Conservation (phyloP, 495 filamentous ascomycete species). For the Penicillium paxilli region DNA sequence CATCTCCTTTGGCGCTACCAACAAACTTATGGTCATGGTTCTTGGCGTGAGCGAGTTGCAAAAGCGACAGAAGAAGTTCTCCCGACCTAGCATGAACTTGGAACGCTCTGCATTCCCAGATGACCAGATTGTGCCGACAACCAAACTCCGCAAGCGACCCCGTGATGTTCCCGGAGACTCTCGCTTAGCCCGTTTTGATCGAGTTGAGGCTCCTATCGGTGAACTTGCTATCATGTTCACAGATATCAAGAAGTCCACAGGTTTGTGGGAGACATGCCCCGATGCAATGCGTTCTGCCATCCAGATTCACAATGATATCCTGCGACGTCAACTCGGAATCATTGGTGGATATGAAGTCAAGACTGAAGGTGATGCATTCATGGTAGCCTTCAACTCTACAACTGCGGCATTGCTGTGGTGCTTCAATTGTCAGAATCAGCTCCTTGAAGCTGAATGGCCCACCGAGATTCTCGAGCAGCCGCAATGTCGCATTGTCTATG, state of each 20-base stretch:
- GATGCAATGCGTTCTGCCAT: conserved; percentile 94
- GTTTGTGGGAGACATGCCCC: conserved; percentile 94
- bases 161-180: conserved; percentile 77
- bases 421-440: conserved; percentile 85
- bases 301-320: conserved; percentile 91
- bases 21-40: conserved; percentile 99
- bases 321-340: conserved; percentile 88
- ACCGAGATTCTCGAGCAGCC: conserved; percentile 85
- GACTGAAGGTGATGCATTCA: conserved; percentile 99
- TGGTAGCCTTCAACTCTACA: conserved; percentile 96
- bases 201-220: conserved; percentile 86
- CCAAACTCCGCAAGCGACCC: conserved; percentile 61
- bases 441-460: conserved; percentile 90
- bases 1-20: conserved; percentile 87
- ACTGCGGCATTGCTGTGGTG: conserved; percentile 93
- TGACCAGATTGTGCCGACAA: conserved; percentile 64
- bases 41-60: conserved; percentile 88
- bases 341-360: conserved; percentile 99
- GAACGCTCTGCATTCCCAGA: conserved; percentile 69
- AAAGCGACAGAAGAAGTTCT: conserved; percentile 70
- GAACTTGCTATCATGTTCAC: conserved; percentile 95
- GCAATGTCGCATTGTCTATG: conserved; percentile 76
- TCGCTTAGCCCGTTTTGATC: conserved; percentile 78
- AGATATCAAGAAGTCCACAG: conserved; percentile 98
- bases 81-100: conserved; percentile 77